Base-by-base conservation (phyloP, 805 yeast genomes). In the Isabelozyma gotoi region DNA sequence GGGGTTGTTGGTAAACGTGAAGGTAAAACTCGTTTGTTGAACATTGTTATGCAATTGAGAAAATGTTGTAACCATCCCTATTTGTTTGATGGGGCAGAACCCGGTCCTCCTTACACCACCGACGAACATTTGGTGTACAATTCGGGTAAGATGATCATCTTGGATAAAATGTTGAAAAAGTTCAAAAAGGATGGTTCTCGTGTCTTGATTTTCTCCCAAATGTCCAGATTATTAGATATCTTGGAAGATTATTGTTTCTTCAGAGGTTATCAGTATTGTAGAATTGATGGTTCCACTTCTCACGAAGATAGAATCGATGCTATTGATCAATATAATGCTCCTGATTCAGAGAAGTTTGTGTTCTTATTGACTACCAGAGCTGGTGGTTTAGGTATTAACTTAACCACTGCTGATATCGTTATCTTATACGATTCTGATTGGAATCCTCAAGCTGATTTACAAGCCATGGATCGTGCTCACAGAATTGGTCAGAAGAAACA, bases 1-100 rank as follows among this genome's bases (percentile, higher is more conserved):
- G 98, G 98, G 33, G 95, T 85, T 3, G 85, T 86, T n/a, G 96
- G 96, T 2, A 90, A 89, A 63, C 76, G 96, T 44, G 98, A 92
- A 62, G 90, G 92, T 5, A 92, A 92, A 59, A 90, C 97, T 0
- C 76, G 98, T 44, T 71, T 94, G 48, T 74, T 92, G 45, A 92
- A 92, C 59, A 92, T 92, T 55, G 98, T 92, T 11, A 92, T 92
- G 98, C 98, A 92, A 65, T 73, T 92, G 50, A 77, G 98, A 57
- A 92, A 92, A 63, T 92, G 98, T 63, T 92, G 98, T 63, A 92
- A 94, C 61, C 99, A 94, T 66, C 98, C 98, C 0, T 92, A 94
- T 63, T 69, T 92, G 42, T 94, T 94, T 58, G 98, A 92, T 62
- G 98, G 99, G n/a, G 99, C 98, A 1, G 98, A 91, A 64, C 98